Conservation (phyloP, 192 early-diverging fungal genomes). For the Backusella australiensis region DNA sequence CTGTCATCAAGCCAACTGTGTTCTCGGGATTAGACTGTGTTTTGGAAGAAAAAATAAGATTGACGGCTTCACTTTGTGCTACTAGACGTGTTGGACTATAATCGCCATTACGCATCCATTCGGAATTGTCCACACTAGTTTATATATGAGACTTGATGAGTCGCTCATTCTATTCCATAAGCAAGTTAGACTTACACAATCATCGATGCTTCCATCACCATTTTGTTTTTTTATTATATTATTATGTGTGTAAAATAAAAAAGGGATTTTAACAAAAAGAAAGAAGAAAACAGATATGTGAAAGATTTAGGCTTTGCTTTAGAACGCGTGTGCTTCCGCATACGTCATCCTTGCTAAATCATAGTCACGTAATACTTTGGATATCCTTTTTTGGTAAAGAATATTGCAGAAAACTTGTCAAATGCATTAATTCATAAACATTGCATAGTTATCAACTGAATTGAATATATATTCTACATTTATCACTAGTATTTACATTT, state of each 20-base stretch:
- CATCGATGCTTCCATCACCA: slow-evolving; percentile 93
- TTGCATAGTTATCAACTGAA: no score
- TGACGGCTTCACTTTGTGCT: slow-evolving; percentile 93
- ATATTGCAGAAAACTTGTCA: background rate
- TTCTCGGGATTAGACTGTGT: slow-evolving; percentile 93
- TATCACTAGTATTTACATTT: background rate
- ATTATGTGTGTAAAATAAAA: background rate
- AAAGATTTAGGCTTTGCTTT: background rate
- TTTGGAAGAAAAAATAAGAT: slow-evolving; percentile 88
- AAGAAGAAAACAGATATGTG: background rate
- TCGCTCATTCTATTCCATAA: background rate
- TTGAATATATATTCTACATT: no score
- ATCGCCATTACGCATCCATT: slow-evolving; percentile 99
- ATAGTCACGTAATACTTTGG: background rate
- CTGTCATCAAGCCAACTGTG: slow-evolving; percentile 92
- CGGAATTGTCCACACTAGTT: slow-evolving; percentile 87
- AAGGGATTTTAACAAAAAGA: background rate
- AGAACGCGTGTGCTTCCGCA: slow-evolving; percentile 3
- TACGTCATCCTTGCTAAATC: background rate
- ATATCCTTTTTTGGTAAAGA: background rate
- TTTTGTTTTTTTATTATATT: slow-evolving; percentile 30
- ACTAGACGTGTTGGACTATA: slow-evolving; percentile 92
- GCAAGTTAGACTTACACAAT: slow-evolving; percentile 61
- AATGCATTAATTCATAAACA: background rate
- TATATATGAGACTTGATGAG: background rate